Evolutionary conservation across 257 asterid genomes (phyloP), one percentile per base, ranked within the genome.

Genomic region (Gentiana dahurica): DNA sequence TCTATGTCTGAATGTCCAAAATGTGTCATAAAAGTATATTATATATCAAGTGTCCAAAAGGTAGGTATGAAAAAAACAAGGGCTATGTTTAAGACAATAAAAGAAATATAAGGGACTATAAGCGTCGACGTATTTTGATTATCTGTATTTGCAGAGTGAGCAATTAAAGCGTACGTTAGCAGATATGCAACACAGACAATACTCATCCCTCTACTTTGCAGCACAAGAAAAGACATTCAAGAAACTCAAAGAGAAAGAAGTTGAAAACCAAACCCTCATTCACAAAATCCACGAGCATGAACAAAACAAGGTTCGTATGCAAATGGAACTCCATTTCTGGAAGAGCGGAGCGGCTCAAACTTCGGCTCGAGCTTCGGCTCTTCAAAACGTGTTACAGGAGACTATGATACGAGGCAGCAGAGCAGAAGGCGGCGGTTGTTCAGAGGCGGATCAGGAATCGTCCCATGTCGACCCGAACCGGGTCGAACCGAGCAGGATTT

Each of bases 181-280:
- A 0, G 66, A 51, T 4, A 34, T 45, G 58, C 24, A 70, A 39
- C 61, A 15, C 53, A 64, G 50, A 34, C 58, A 67, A 10, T 56
- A 36, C 51, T 15, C 8, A 49, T 32, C 6, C 8, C 47, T 62
- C 36, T 54, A 15, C 34, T 58, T 5, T 1, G 60, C 12, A 0
- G 73, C 65, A 1, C 67, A 73, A 49, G 75, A 71, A 36, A 52
- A 37, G 4, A 68, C 59, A 1, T 39, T 36, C 2, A 68, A 62
- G 59, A 71, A 64, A 49, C 55, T 76, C 47, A 77, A 53, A 36
- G 73, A 62, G 55, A 56, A 6, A 9, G 73, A 71, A 9, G 2
- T 13, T 35, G 52, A 72, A 4, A 34, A 71, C n/a, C 12, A 35
- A n/a, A 3, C 44, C 3, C 55, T 46, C 3, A 57, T 3, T 39